Conservation (phyloP, 2,329 filamentous ascomycete genomes). For the Furcasterigmium furcatum region DNA sequence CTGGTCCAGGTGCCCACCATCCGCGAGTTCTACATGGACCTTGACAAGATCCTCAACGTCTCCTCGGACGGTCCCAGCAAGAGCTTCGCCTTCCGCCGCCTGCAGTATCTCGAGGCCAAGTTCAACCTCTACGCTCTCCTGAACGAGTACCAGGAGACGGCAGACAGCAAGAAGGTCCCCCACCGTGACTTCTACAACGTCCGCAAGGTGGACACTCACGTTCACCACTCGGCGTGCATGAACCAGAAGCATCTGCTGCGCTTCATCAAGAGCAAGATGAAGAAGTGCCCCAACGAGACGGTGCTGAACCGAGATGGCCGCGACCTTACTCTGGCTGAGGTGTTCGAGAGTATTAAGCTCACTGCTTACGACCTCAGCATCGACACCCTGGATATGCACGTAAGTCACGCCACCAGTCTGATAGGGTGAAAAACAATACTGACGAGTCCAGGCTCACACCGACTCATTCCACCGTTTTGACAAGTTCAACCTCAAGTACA, state of each 20-base stretch:
- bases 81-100: constrained; percentile 90
- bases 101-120: constrained; percentile 95
- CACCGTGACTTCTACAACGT: constrained; percentile 99
- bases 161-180: constrained; percentile 95
- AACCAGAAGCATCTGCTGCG: constrained; percentile 97
- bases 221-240: constrained; percentile 99
- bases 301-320: constrained; percentile 92
- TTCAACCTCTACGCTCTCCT: constrained; percentile 92
- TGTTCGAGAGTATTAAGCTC: constrained; percentile 95
- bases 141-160: constrained; percentile 97
- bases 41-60: constrained; percentile 82
- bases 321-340: constrained; percentile 84
- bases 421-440: constrained; percentile 1
- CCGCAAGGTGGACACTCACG: constrained; percentile 96
- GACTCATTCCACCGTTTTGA: constrained; percentile 99
- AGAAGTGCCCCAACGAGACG: constrained; percentile 92
- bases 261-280: constrained; percentile 99
- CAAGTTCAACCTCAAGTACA: constrained; percentile 99
- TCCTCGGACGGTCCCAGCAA: constrained; percentile 95
- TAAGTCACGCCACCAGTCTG: too few relatives aligned
- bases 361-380: constrained; percentile 98
- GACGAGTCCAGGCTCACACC: constrained; percentile 69
- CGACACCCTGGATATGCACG: constrained; percentile 98
- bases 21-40: constrained; percentile 92
- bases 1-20: constrained; percentile 85